Conservation (phyloP, 1,139 yeast species). For the Blastobotrys aristatus region DNA sequence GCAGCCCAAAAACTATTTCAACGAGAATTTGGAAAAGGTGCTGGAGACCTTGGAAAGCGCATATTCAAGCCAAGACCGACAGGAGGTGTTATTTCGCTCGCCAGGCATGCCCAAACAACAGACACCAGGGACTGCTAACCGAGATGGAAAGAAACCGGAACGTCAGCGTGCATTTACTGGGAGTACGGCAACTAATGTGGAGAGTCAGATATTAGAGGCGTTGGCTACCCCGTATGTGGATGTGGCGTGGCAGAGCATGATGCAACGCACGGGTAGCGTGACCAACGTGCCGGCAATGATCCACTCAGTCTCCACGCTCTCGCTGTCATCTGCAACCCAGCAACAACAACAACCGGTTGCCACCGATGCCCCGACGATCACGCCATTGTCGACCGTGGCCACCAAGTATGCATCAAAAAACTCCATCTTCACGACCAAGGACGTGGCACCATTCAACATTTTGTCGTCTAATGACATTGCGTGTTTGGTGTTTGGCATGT, state of each 20-base stretch:
- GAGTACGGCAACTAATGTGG: constrained; percentile 27
- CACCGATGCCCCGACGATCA: constrained; percentile 17
- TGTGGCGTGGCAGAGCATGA: constrained; percentile 21
- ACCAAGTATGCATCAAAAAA: constrained; percentile 29
- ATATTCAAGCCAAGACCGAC: constrained; percentile 8
- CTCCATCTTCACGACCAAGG: constrained; percentile 77
- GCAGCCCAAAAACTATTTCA: constrained; percentile 1
- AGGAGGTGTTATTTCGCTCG: constrained; percentile 6
- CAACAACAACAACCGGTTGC: neutral
- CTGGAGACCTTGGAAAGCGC: constrained; percentile 13
- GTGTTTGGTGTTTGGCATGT: constrained; percentile 78
- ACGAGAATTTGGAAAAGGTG: constrained; percentile 11
- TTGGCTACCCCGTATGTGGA: constrained; percentile 31
- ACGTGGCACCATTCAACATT: constrained; percentile 72
- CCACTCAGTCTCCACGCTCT: constrained; percentile 22
- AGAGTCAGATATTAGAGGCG: constrained; percentile 32
- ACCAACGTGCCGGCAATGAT: constrained; percentile 17
- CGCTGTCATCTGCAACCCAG: constrained; percentile 16
- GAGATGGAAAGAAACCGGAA: neutral
- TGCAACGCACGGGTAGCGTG: constrained; percentile 23
- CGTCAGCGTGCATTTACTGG: constrained; percentile 24
- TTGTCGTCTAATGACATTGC: constrained; percentile 88
- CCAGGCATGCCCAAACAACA: constrained; percentile 4
- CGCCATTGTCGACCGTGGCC: constrained; percentile 29
- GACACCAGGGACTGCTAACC: neutral